Evolutionary conservation across 129 eudicot species (phyloP), one percentile per base, ranked within the genome.

Genomic region (Flaveria robusta): DNA sequence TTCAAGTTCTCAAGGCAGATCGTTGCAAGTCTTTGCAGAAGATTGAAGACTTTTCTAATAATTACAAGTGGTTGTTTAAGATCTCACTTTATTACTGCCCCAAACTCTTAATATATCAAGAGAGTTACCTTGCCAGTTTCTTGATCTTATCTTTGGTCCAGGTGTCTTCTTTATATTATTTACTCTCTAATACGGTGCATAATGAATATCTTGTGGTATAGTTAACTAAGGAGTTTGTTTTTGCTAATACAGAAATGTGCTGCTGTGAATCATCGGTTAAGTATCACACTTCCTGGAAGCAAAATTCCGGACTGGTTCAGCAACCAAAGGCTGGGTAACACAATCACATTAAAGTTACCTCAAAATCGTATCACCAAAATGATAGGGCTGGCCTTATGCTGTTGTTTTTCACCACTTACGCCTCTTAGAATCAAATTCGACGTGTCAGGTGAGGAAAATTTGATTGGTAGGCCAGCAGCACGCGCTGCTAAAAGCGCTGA

Each of bases 1-100:
- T 71, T 71, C 64, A 71, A 71, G 75, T 71, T 71, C 75, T 71
- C 18, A 71, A 19, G 75, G 75, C 75, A 51, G 64, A 51, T 71
- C 20, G 49, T 31, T 71, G 65, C 29, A 5, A 8, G 11, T 71
- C 64, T 71, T 71, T 71, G 75, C 46, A 51, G 11, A 51, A 71
- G 65, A 71, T 71, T 31, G 64, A 26, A 26, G 64, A 71, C 39
- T 71, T 71, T n/a, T 50, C 64, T 9, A 11, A 9, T 27, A 71
- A 51, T 1, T 50, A 51, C 8, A 71, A 71, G 29, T 71, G 75
- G 75, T 18, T 71, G 18, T 29, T 50, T 71, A 71, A 71, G 49
- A 27, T 29, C 64, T 71, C 75, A 71, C 64, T 71, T 10, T 42
- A 23, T 71, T 23, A 15, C 49, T 16, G 29, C 41, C 18, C 52